phyloP scores from a whole-genome alignment of 805 yeast genomes.

The Torulaspora maleeae region DNA sequence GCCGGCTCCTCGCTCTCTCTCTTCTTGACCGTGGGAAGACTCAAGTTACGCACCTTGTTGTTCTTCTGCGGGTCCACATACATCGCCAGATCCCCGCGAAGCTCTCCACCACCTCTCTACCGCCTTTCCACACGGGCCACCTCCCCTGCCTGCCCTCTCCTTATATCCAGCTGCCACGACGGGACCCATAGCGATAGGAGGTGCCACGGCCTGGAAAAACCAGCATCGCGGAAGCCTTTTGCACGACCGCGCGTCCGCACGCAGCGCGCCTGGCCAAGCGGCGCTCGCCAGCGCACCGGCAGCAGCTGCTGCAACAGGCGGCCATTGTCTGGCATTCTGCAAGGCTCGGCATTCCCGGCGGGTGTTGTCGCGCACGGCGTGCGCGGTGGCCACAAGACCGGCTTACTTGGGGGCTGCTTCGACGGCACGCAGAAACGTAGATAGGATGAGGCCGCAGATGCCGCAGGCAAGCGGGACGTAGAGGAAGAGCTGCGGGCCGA shows the following conservation, averaged over 20 bases:
- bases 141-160: background rate
- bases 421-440: conserved; percentile 21
- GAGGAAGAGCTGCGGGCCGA: conserved; percentile 39
- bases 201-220: background rate
- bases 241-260: background rate
- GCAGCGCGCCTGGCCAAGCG: too few relatives aligned
- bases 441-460: conserved; percentile 13
- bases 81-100: conserved; percentile 11
- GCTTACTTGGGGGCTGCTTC: conserved; percentile 10
- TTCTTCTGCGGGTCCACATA: conserved; percentile 27
- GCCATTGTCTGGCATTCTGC: background rate
- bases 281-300: too few relatives aligned
- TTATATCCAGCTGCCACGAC: background rate
- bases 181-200: background rate
- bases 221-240: background rate
- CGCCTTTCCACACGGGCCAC: too few relatives aligned
- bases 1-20: conserved; percentile 1
- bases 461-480: conserved; percentile 25
- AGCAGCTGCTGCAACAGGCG: too few relatives aligned
- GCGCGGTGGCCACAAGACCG: too few relatives aligned
- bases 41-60: conserved; percentile 20
- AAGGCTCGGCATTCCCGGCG: background rate
- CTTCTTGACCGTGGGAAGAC: conserved; percentile 7
- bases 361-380: background rate
- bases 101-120: too few relatives aligned